A percentile compares a stretch with the other conserved stretches of the same genome.
phyloP scores from a whole-genome alignment of 495 filamentous ascomycete genomes.

The Trichoderma erinaceum region DNA sequence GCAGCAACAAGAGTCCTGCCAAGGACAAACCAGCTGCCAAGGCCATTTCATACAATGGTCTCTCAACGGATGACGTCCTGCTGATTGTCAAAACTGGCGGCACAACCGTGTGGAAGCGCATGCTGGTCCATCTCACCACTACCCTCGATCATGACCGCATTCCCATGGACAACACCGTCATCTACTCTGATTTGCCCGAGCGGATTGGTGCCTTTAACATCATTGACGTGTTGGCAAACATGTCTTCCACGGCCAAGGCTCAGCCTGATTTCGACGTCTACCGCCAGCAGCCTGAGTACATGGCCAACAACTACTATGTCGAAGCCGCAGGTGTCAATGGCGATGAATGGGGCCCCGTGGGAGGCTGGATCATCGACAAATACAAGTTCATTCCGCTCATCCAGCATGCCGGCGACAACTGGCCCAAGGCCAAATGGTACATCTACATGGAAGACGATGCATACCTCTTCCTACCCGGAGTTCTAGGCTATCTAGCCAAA shows the following conservation, averaged over 20 bases:
- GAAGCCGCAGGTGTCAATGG: constrained; percentile 5
- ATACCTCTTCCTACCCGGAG: not conserved
- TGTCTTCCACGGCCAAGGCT: not conserved
- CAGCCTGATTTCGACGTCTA: constrained; percentile 6
- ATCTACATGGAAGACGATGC: constrained; percentile 10
- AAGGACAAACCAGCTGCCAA: not conserved
- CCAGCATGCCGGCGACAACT: constrained; percentile 10
- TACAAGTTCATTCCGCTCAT: constrained; percentile 7
- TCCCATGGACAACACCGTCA: constrained; percentile 4
- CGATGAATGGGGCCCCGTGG: constrained; percentile 11
- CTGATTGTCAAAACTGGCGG: constrained; percentile 7
- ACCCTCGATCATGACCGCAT: not conserved
- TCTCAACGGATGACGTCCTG: not conserved
- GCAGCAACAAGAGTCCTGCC: not conserved
- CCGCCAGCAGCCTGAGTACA: constrained; percentile 4
- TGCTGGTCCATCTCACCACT: constrained; percentile 4
- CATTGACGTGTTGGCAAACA: not conserved
- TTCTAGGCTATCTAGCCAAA: constrained; percentile 1
- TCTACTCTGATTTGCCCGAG: not conserved
- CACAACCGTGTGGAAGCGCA: constrained; percentile 6
- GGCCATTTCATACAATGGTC: constrained; percentile 1
- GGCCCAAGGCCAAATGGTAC: constrained; percentile 3
- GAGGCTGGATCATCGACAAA: constrained; percentile 12
- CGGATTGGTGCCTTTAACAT: not conserved
- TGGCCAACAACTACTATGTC: constrained; percentile 7